Percentiles rank a stretch among this genome's conserved stretches.
phyloP scores from a whole-genome alignment of 768 basidiomycete species.

The Boletales sp. region DNA sequence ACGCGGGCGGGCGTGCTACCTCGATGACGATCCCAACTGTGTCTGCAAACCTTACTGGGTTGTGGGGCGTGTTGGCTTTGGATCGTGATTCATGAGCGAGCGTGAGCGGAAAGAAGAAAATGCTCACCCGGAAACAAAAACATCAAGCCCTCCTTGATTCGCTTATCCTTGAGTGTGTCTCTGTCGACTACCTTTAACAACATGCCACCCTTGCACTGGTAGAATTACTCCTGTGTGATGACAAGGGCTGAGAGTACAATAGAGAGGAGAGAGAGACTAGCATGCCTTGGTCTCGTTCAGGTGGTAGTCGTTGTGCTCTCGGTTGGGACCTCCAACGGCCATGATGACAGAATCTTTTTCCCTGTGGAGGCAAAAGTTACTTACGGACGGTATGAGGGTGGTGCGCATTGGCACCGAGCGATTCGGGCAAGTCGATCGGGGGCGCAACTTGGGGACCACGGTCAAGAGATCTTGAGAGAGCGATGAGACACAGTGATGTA shows the following conservation, averaged over 20 bases:
- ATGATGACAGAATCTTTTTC: constrained; percentile 91
- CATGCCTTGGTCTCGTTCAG: constrained; percentile 89
- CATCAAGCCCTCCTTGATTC: constrained; percentile 95
- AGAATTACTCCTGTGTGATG: constrained; percentile 85
- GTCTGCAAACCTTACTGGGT: constrained; percentile 86
- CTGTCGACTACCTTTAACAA: constrained; percentile 82
- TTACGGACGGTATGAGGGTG: constrained; percentile 88
- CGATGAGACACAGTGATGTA: too few species aligned
- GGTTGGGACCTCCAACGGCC: constrained; percentile 95
- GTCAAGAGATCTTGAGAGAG: neutral
- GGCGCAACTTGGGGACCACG: constrained; percentile 64
- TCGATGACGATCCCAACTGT: constrained; percentile 93
- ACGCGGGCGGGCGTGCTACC: constrained; percentile 69
- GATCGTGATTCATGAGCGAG: neutral
- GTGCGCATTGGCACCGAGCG: constrained; percentile 80
- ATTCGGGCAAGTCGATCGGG: constrained; percentile 86
- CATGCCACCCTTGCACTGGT: constrained; percentile 95
- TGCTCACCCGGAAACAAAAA: constrained; percentile 84
- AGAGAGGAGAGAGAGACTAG: neutral
- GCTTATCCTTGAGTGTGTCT: constrained; percentile 76
- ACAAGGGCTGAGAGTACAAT: neutral
- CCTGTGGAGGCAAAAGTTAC: constrained; percentile 82
- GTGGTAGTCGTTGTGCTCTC: constrained; percentile 92
- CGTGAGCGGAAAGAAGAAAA: neutral
- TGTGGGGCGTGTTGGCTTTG: constrained; percentile 92